A percentile compares a stretch with the other conserved stretches of the same genome.
Evolutionary conservation across 495 filamentous ascomycete species (phyloP).

Genomic region (Staphylotrichum tortipilum): DNA sequence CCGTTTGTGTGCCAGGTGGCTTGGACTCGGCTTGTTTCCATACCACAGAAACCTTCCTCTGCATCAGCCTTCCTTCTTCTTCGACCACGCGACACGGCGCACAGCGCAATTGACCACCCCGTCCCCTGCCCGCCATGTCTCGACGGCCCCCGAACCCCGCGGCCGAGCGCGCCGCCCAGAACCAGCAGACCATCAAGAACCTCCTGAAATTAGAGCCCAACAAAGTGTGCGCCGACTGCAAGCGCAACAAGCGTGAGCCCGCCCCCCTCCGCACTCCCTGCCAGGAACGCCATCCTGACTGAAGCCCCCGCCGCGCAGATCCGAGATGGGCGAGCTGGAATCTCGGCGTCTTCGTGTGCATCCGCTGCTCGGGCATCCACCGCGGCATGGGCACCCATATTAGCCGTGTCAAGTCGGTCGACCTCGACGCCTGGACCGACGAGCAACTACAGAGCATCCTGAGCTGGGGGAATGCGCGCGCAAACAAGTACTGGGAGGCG

Average conservation of each 20-base stretch:
- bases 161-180: constrained; percentile 74
- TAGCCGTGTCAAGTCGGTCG: constrained; percentile 93
- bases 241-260: constrained; percentile 86
- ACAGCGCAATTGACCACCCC: not conserved
- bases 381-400: constrained; percentile 98
- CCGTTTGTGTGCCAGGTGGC: not conserved
- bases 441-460: constrained; percentile 89
- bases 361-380: constrained; percentile 96
- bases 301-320: constrained; percentile 41
- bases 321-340: constrained; percentile 99
- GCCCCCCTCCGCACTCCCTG: not conserved
- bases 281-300: constrained; percentile 12
- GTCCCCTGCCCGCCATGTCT: constrained; percentile 76
- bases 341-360: constrained; percentile 90
- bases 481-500: constrained; percentile 98
- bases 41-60: not conserved
- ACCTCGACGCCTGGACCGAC: constrained; percentile 96
- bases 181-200: constrained; percentile 82
- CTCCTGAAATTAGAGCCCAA: constrained; percentile 88
- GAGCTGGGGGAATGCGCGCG: constrained; percentile 88
- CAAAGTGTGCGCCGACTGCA: constrained; percentile 96
- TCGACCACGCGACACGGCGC: not conserved
- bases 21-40: not conserved
- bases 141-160: constrained; percentile 66
- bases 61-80: not conserved